Conservation (phyloP, 192 early-diverging fungal species). For the Coemansia sp. region DNA sequence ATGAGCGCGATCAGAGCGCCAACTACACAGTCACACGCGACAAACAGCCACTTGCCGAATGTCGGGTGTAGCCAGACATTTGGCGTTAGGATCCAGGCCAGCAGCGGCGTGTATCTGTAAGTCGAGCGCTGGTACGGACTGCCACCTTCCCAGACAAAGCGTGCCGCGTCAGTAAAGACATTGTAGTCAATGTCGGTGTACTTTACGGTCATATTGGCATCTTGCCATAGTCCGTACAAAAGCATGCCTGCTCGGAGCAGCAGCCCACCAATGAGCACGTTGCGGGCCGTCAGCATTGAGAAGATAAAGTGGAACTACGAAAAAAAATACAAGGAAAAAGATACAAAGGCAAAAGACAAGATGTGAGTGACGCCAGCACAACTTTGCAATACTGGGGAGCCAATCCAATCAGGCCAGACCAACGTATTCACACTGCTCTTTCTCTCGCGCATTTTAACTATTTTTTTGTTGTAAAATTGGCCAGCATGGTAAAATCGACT, state of each 20-base stretch:
- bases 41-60: conserved; percentile 96
- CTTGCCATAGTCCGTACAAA: conserved; percentile 89
- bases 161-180: conserved; percentile 95
- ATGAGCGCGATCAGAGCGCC: conserved; percentile 67
- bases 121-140: conserved; percentile 92
- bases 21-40: conserved; percentile 75
- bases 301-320: not conserved
- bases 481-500: conserved; percentile 88
- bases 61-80: conserved; percentile 73
- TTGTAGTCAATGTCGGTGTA: conserved; percentile 99
- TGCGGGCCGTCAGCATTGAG: conserved; percentile 38
- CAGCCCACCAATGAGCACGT: conserved; percentile 43
- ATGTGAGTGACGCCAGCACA: not conserved
- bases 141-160: conserved; percentile 68
- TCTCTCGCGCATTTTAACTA: not conserved
- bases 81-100: conserved; percentile 89
- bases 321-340: not conserved
- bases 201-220: conserved; percentile 86
- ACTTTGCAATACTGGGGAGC: not conserved
- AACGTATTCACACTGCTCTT: not conserved
- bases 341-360: not conserved
- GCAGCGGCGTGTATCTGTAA: conserved; percentile 95
- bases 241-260: conserved; percentile 70
- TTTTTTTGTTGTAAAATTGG: not conserved
- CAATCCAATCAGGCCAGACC: not conserved